phyloP scores from a whole-genome alignment of 345 rosid species.

The Gossypium thurberi region DNA sequence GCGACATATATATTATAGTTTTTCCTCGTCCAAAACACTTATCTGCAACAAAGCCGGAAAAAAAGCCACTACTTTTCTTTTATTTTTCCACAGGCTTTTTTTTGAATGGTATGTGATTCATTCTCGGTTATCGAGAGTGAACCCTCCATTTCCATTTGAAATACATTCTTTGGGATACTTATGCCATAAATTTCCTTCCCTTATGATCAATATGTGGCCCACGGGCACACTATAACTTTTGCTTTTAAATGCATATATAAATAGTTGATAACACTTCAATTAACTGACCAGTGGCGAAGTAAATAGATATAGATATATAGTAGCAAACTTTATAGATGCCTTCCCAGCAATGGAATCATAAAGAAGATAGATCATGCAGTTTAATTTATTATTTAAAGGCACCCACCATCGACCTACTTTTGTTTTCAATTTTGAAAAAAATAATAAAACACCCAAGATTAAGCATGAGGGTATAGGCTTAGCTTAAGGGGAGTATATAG shows the following conservation, averaged over 20 bases:
- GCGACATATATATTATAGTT: not conserved
- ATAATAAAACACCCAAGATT: not conserved
- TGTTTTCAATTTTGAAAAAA: conserved; percentile 11
- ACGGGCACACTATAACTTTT: not conserved
- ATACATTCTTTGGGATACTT: not conserved
- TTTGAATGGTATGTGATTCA: not conserved
- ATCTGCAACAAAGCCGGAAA: not conserved
- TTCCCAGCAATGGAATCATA: conserved; percentile 2
- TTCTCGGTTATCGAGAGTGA: not conserved
- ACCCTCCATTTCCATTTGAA: conserved; percentile 11
- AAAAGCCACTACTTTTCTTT: not conserved
- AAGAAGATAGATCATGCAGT: not conserved
- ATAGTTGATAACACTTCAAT: not conserved
- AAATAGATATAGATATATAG: not conserved
- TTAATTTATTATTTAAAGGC: not conserved
- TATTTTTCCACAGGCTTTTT: not conserved
- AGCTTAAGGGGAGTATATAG: not conserved
- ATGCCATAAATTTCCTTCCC: not conserved
- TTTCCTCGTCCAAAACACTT: not conserved
- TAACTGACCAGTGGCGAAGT: not conserved
- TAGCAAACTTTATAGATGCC: conserved; percentile 1
- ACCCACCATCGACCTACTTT: not conserved
- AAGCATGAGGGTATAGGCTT: conserved; percentile 8
- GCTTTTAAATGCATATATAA: conserved; percentile 3
- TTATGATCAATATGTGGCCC: not conserved